Conservation (phyloP, 257 asterid genomes). For the Rehmannia glutinosa region DNA sequence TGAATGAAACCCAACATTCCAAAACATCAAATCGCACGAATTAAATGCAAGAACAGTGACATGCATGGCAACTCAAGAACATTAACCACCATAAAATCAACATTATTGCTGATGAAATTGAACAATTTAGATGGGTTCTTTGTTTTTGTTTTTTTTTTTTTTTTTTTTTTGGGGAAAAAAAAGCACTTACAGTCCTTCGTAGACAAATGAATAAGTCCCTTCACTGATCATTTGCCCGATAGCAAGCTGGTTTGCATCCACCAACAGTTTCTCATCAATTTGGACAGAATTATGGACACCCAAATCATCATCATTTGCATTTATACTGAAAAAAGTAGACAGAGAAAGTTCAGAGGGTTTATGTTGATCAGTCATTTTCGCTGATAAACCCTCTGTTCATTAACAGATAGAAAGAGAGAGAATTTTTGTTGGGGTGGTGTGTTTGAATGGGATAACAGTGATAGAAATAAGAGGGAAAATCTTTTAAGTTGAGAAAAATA, state of each 20-base stretch:
- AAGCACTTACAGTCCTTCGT: slow-evolving; percentile 50
- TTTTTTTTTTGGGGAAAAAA: background rate
- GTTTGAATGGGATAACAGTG: slow-evolving; percentile 31
- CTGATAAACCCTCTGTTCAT: slow-evolving; percentile 20
- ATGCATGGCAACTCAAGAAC: slow-evolving; percentile 22
- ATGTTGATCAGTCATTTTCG: slow-evolving; percentile 31
- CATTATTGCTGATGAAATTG: background rate
- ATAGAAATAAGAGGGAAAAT: slow-evolving; percentile 42
- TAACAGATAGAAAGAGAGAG: slow-evolving; percentile 15
- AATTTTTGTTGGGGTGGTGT: slow-evolving; percentile 16
- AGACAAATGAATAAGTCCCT: slow-evolving; percentile 43
- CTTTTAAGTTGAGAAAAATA: slow-evolving; percentile 14
- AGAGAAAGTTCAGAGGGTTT: slow-evolving; percentile 21
- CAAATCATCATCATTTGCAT: slow-evolving; percentile 16
- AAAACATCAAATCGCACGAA: background rate
- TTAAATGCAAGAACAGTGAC: background rate
- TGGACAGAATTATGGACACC: slow-evolving; percentile 10
- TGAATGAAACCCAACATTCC: background rate
- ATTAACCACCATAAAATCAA: background rate
- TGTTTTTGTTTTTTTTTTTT: no score
- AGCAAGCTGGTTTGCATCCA: slow-evolving; percentile 35
- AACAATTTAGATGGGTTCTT: background rate
- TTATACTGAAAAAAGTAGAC: background rate
- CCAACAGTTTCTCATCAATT: slow-evolving; percentile 31
- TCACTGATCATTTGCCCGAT: slow-evolving; percentile 49